phyloP scores from a whole-genome alignment of 129 eudicot genomes.

The Arctium lappa region DNA sequence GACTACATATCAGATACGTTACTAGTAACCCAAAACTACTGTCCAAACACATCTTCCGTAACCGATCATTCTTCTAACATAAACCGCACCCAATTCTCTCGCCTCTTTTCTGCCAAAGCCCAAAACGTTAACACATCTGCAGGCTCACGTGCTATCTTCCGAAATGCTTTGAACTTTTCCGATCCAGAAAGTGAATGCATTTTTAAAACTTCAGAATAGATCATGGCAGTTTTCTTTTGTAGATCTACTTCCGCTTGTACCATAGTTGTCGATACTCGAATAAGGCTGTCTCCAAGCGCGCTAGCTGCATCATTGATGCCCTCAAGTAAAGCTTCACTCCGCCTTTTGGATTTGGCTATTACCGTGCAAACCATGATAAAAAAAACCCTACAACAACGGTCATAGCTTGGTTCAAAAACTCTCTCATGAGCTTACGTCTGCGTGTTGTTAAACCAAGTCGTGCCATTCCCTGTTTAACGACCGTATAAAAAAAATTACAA shows the following conservation, averaged over 20 bases:
- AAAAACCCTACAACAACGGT: background rate
- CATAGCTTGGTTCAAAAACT: background rate
- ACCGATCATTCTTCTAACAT: background rate
- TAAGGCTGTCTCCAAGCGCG: background rate
- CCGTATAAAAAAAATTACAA: too few relatives aligned
- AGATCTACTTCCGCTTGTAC: background rate
- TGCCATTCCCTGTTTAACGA: background rate
- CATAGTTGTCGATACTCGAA: background rate
- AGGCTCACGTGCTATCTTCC: background rate
- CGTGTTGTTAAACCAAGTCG: background rate
- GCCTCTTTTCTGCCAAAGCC: background rate
- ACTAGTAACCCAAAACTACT: background rate
- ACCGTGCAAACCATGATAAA: background rate
- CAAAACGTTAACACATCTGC: background rate
- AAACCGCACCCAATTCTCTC: background rate
- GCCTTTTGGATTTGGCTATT: background rate
- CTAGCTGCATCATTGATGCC: background rate
- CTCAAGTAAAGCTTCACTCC: background rate
- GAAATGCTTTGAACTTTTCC: background rate
- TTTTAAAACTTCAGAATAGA: background rate
- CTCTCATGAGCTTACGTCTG: background rate
- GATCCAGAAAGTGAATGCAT: background rate
- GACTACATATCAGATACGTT: background rate
- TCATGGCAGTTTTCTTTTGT: background rate
- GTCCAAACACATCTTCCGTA: background rate